phyloP scores from a whole-genome alignment of 495 filamentous ascomycete species.

The Penicillium robsamsonii region DNA sequence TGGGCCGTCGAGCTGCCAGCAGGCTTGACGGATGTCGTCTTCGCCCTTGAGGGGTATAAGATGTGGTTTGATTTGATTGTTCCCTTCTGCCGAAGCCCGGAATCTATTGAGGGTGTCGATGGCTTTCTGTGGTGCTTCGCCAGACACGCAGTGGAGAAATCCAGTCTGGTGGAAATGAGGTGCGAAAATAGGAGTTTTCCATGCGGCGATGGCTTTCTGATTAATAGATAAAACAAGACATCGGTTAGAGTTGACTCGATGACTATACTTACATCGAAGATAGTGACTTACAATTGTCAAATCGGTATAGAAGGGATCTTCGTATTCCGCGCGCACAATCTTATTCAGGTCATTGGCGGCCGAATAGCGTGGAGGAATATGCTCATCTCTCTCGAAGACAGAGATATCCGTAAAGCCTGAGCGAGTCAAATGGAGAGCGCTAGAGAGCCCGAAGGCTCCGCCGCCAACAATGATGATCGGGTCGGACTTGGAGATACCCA shows the following conservation, averaged over 20 bases:
- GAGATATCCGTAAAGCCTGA: constrained; percentile 46
- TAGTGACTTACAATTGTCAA: constrained; percentile 34
- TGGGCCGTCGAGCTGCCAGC: constrained; percentile 46
- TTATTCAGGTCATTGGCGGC: constrained; percentile 55
- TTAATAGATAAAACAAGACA: constrained; percentile 2
- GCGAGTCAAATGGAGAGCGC: constrained; percentile 47
- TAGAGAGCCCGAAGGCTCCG: constrained; percentile 53
- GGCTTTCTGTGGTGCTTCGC: constrained; percentile 46
- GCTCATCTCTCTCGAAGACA: constrained; percentile 32
- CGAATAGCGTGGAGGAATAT: constrained; percentile 32
- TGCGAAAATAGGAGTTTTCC: constrained; percentile 51
- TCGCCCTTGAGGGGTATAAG: constrained; percentile 34
- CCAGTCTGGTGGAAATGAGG: constrained; percentile 55
- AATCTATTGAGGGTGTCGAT: constrained; percentile 46
- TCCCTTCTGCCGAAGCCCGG: constrained; percentile 37
- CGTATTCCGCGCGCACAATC: constrained; percentile 54
- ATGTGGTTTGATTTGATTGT: constrained; percentile 34
- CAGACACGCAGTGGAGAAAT: constrained; percentile 51
- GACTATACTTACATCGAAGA: neutral
- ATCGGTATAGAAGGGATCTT: constrained; percentile 52
- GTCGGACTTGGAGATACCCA: constrained; percentile 27
- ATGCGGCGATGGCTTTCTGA: constrained; percentile 49
- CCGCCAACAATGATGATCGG: constrained; percentile 39
- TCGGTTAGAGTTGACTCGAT: constrained; percentile 14
- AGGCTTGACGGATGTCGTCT: constrained; percentile 37